Conservation (phyloP, 345 rosid species). For the Ceriops decandra region DNA sequence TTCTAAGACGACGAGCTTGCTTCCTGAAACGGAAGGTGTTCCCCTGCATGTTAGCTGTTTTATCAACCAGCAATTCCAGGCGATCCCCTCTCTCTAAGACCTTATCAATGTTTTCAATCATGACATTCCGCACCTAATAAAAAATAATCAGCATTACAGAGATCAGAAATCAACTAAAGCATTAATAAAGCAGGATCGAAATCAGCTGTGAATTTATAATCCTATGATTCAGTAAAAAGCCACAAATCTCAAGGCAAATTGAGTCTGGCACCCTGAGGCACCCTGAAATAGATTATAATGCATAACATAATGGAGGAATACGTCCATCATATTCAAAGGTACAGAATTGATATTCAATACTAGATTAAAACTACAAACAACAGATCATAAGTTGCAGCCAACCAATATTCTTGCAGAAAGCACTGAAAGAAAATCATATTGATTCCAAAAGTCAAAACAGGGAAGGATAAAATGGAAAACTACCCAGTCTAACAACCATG, state of each 20-base stretch:
- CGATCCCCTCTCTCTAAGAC: slow-evolving; percentile 93
- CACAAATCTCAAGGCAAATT: neutral
- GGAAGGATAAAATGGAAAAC: neutral
- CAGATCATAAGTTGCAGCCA: neutral
- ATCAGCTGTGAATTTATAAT: neutral
- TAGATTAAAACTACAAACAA: neutral
- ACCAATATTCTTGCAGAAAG: neutral
- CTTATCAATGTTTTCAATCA: slow-evolving; percentile 94
- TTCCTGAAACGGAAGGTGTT: slow-evolving; percentile 91
- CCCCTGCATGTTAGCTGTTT: slow-evolving; percentile 92
- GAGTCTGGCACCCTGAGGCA: too few species aligned
- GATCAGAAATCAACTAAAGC: neutral
- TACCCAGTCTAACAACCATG: neutral
- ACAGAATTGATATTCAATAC: neutral
- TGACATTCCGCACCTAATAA: slow-evolving; percentile 72
- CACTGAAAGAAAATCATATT: neutral
- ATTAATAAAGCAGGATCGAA: neutral
- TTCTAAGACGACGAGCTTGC: slow-evolving; percentile 88
- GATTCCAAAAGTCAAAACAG: neutral
- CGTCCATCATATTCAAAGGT: neutral
- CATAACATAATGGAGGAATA: neutral
- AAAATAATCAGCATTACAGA: neutral
- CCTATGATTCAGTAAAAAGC: neutral
- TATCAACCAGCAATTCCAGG: slow-evolving; percentile 90
- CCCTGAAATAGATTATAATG: too few species aligned